Evolutionary conservation across 257 asterid genomes (phyloP).

Genomic region (Thymus mandschuricus): DNA sequence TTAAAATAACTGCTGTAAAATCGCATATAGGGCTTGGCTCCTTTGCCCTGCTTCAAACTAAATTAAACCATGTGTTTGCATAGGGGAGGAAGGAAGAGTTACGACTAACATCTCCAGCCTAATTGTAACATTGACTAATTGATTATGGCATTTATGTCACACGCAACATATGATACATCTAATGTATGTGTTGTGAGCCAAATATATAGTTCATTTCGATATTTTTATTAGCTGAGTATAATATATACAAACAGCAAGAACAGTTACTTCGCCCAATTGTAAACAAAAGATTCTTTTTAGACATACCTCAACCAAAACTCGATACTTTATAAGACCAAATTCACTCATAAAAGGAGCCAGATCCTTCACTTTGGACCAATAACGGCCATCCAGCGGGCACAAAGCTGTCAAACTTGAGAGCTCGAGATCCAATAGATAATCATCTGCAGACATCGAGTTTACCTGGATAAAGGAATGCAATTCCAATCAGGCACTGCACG

Average conservation of each 20-base stretch:
- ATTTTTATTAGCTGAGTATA: background rate
- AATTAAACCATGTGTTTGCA: background rate
- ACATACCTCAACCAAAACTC: constrained; percentile 87
- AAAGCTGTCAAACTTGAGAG: constrained; percentile 36
- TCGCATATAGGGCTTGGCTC: background rate
- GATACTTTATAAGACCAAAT: constrained; percentile 76
- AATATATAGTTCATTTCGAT: background rate
- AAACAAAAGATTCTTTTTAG: background rate
- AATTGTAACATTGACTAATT: background rate
- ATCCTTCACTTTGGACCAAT: constrained; percentile 84
- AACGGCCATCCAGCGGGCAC: constrained; percentile 93
- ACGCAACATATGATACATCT: background rate
- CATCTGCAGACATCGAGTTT: constrained; percentile 16
- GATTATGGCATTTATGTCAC: background rate
- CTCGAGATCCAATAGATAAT: constrained; percentile 23
- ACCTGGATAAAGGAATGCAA: constrained; percentile 18
- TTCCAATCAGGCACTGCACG: constrained; percentile 1
- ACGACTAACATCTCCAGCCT: background rate
- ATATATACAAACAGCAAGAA: constrained; percentile 1
- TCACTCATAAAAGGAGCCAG: constrained; percentile 81
- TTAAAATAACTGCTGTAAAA: background rate
- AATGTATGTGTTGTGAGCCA: background rate
- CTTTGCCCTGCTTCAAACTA: background rate
- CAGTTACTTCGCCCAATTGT: background rate
- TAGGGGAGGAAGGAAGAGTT: background rate